Percentiles rank a stretch among this genome's conserved stretches.
phyloP scores from a whole-genome alignment of 2,329 filamentous ascomycete genomes.

The Microdochium trichocladiopsis region DNA sequence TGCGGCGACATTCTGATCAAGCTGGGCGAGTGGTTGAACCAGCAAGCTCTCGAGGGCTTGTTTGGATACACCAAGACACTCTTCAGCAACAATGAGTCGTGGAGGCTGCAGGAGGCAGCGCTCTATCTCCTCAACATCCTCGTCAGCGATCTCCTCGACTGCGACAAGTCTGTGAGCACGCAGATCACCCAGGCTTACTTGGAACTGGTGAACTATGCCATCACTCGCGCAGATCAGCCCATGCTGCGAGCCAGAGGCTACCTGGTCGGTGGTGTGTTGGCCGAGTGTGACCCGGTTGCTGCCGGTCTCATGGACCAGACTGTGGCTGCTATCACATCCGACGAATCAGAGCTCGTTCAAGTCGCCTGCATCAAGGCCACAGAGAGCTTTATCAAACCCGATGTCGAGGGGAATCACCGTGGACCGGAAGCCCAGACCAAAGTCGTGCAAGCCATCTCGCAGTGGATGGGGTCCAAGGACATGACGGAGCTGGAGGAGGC shows the following conservation, averaged over 20 bases:
- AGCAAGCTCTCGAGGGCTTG: constrained; percentile 69
- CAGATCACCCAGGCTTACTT: constrained; percentile 69
- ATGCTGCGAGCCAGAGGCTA: constrained; percentile 84
- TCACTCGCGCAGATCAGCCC: constrained; percentile 60
- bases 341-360: constrained; percentile 81
- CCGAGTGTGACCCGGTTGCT: constrained; percentile 60
- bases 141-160: constrained; percentile 75
- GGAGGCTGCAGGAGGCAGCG: constrained; percentile 68
- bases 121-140: constrained; percentile 83
- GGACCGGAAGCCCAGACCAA: constrained; percentile 45
- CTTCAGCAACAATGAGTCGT: constrained; percentile 52
- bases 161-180: constrained; percentile 61
- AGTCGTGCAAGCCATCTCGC: constrained; percentile 54
- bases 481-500: constrained; percentile 77
- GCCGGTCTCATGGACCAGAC: constrained; percentile 63
- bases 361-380: constrained; percentile 85
- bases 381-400: constrained; percentile 55
- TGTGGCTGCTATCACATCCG: constrained; percentile 66
- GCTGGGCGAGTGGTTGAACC: constrained; percentile 80
- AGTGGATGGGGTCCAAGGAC: constrained; percentile 76
- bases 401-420: constrained; percentile 32
- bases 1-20: constrained; percentile 91
- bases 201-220: constrained; percentile 71
- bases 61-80: constrained; percentile 69
- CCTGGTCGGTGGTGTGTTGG: constrained; percentile 74